Evolutionary conservation across 108 stramenopile species (phyloP), one percentile per base, ranked within the genome.

Genomic region (Cyclotella kingstonii): DNA sequence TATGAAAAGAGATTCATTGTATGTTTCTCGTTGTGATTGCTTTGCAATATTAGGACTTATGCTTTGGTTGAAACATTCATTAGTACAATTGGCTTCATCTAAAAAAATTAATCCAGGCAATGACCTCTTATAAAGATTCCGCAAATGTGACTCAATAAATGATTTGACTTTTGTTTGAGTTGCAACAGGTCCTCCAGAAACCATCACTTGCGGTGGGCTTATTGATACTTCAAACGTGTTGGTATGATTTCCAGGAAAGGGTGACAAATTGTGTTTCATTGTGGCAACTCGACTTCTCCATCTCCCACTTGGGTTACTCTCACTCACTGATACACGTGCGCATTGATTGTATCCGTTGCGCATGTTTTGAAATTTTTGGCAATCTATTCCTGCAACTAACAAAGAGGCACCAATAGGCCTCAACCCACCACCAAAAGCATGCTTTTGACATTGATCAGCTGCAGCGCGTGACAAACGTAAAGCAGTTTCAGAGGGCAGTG

Each of bases 371-470:
- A 31, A 0, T 40, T 46, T 34, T 21, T 39, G 36, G 23, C 8
- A 10, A 33, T 77, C 79, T 12, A 73, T 47, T 10, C 78, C 84
- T 50, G 77, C 80, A 3, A 86, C 36, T 22, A 85, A 18, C 29
- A 88, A 60, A 8, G 81, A 81, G 5, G 85, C 72, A 28, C 90
- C 90, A 56, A 78, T 81, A 12, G 88, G 83, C 52, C 87, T 78
- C 49, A 90, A 66, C 7, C 91, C 86, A 15, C 91, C 88, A 15
- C 88, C 86, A 73, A 87, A 86, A 2, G 80, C 66, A 68, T 87
- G 80, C 40, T 58, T 68, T 53, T 93, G 91, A 70, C 86, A 89
- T 38, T 79, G 67, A 53, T 82, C 68, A 1, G 77, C 83, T 17
- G 84, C 35, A 21, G 59, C 67, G 22, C 59, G 49, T 15, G 73